phyloP scores from a whole-genome alignment of 2,329 filamentous ascomycete genomes.

The Phymatotrichopsis omnivora region DNA sequence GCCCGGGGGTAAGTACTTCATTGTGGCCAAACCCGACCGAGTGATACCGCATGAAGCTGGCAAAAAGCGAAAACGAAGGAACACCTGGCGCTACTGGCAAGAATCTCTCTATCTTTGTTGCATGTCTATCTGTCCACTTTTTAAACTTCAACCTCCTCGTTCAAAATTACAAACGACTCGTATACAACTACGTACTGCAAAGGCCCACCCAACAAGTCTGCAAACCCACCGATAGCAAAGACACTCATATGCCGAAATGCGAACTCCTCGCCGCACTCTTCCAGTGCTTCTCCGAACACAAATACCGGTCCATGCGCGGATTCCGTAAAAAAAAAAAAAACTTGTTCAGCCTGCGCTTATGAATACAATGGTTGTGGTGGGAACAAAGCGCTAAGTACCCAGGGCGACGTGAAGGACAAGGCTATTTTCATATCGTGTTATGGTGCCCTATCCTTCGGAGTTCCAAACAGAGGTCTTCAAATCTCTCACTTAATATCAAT shows the following conservation, averaged over 20 bases:
- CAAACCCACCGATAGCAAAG: conserved; percentile 67
- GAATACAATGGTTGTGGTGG: no score
- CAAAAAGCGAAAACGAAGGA: no score
- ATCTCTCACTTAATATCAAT: conserved; percentile 1
- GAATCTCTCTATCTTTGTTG: conserved; percentile 47
- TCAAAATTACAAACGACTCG: not conserved
- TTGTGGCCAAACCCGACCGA: no score
- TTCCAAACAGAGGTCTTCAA: conserved; percentile 11
- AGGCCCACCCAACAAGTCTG: conserved; percentile 46
- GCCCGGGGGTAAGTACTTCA: no score
- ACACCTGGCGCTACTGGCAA: conserved; percentile 40
- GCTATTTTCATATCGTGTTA: not conserved
- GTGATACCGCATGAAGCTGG: no score
- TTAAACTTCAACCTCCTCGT: conserved; percentile 8
- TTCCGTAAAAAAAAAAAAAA: conserved; percentile 62
- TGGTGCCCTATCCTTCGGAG: conserved; percentile 11
- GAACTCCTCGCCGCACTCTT: conserved; percentile 80
- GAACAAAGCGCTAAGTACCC: no score
- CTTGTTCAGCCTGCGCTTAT: conserved; percentile 83
- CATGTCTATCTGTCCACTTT: conserved; percentile 37
- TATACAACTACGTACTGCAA: conserved; percentile 35
- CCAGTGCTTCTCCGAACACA: conserved; percentile 70
- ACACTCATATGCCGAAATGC: conserved; percentile 78
- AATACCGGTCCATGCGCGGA: conserved; percentile 89
- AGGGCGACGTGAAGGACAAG: no score